Evolutionary conservation across 108 stramenopile genomes (phyloP), one percentile per base, ranked within the genome.

Genomic region (Pseudonitzschia multistriata): DNA sequence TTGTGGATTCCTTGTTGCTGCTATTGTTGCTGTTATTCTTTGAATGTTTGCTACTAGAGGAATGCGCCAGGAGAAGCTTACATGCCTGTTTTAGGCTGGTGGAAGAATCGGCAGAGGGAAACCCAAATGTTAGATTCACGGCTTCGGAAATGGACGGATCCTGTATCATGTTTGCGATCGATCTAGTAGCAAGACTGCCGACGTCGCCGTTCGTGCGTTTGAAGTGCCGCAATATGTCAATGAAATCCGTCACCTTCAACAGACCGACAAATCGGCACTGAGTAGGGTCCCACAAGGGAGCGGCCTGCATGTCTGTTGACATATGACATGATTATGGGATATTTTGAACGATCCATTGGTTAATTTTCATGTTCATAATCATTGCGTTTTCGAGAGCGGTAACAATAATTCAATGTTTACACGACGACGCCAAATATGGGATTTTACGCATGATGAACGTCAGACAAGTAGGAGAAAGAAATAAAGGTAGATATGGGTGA

Each of bases 211-310:
- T 71, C 13, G 88, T 88, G 21, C 73, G 53, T 36, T 83, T 82
- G 71, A 90, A 96, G 69, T 92, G 80, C 30, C 96, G 84, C 27
- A 98, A 67, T 49, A 97, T 92, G 72, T 97, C 94, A 68, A 97
- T 95, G 68, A 97, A 98, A 77, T 98, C 97, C 5, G 96, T 94
- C 2, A 96, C 93, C 27, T 96, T 96, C 68, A 98, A 83, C 25
- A 97, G 68, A 49, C 97, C 97, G 13, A 96, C 95, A 66, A 98
- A 96, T 61, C 91, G 81, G 40, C 94, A 90, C 29, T 68, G 62
- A 42, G 76, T 67, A 2, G 92, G 86, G 78, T 98, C 96, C 97
- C 97, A 98, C 42, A 98, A 76, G 5, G 97, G 97, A 8, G 97
- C 97, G 31, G 90, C 88, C 79, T 86, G 90, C 93, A 94, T 94